Percentiles rank a stretch among this genome's conserved stretches.
Conservation (phyloP, 169 alveolate genomes). For the Eimeria sp. region DNA sequence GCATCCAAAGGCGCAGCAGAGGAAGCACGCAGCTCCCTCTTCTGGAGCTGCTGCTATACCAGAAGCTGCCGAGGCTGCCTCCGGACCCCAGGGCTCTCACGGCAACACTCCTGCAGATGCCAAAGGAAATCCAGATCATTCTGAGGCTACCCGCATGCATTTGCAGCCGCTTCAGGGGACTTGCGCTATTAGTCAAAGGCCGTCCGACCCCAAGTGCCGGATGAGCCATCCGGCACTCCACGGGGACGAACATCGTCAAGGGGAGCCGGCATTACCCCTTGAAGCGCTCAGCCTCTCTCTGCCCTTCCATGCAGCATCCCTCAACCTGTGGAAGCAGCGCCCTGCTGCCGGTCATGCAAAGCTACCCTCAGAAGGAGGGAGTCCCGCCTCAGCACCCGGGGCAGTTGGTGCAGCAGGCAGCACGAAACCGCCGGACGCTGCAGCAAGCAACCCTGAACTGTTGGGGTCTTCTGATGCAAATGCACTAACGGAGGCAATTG, state of each 20-base stretch:
- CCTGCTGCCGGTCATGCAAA: not conserved
- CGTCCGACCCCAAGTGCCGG: not conserved
- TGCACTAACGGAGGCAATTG: slow-evolving; percentile 19
- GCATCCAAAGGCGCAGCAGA: not conserved
- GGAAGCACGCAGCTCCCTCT: not conserved
- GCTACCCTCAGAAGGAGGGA: not conserved
- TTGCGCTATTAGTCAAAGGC: not conserved
- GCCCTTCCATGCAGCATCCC: not conserved
- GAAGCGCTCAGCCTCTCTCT: not conserved
- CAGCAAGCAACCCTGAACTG: not conserved
- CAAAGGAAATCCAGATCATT: not conserved
- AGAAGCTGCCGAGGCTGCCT: not conserved
- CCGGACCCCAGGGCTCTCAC: not conserved
- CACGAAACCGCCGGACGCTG: not conserved
- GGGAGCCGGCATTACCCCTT: not conserved
- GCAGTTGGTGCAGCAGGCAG: not conserved
- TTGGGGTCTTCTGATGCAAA: not conserved
- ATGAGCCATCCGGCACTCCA: not conserved
- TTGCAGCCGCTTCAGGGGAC: not conserved
- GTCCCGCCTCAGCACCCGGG: not conserved
- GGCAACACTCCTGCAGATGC: not conserved
- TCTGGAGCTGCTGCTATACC: not conserved
- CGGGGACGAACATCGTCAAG: not conserved
- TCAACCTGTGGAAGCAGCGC: not conserved
- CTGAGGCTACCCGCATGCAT: not conserved